These are phyloP conservation scores for Incumbomyces delicatus DNA, from an alignment of 2,329 filamentous ascomycete genomes.

Conservation along the genomic window DNA sequence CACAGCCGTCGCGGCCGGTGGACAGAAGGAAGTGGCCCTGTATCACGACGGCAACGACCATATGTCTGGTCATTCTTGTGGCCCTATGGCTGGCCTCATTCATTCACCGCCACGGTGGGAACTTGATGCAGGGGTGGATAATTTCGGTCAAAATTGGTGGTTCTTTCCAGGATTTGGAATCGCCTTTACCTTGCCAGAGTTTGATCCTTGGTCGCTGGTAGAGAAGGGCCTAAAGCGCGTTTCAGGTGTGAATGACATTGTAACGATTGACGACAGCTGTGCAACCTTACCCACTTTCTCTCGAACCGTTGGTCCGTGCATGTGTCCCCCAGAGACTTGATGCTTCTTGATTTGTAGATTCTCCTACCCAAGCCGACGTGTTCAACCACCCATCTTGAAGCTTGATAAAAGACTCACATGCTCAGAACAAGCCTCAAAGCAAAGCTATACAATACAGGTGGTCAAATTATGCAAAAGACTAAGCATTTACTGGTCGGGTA, in stretches of 20 bases:
- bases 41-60: neutral
- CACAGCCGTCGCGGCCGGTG: constrained; percentile 9
- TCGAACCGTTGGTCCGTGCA: constrained; percentile 3
- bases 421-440: too few relatives aligned
- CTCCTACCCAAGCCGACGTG: neutral
- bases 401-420: too few relatives aligned
- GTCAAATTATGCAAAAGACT: too few relatives aligned
- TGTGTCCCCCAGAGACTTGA: neutral
- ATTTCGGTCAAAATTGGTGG: too few relatives aligned
- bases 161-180: constrained; percentile 9
- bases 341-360: neutral
- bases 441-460: too few relatives aligned
- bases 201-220: neutral
- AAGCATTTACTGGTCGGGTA: too few relatives aligned
- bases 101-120: neutral
- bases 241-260: constrained; percentile 1
- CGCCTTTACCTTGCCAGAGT: constrained; percentile 8
- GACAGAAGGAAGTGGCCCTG: neutral
- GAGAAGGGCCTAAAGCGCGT: neutral
- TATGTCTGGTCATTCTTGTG: too few relatives aligned
- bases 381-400: too few relatives aligned
- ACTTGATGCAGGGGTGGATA: neutral
- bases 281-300: neutral
- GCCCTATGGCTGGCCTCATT: too few relatives aligned
- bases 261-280: neutral